phyloP scores from a whole-genome alignment of 2,329 filamentous ascomycete species.

The Pyrenochaeta sp. region DNA sequence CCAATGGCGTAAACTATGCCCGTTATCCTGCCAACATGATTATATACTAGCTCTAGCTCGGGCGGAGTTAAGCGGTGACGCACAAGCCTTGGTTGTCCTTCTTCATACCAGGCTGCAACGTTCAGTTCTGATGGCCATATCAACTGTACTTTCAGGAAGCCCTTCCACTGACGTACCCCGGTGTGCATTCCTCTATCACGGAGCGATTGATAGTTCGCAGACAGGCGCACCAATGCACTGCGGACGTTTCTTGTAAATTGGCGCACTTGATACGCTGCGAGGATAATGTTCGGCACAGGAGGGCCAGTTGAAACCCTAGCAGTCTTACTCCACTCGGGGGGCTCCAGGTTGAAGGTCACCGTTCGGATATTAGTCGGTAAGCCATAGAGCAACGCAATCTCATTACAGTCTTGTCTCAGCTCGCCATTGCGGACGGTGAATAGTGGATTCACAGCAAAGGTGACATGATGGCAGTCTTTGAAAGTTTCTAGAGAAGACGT shows the following conservation, averaged over 20 bases:
- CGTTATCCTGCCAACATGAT: too few relatives aligned
- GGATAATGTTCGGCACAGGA: background rate
- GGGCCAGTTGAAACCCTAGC: background rate
- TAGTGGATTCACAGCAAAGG: background rate
- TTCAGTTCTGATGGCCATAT: background rate
- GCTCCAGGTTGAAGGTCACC: background rate
- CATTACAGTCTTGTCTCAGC: background rate
- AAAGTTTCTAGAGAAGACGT: background rate
- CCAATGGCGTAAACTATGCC: too few relatives aligned
- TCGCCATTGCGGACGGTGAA: background rate
- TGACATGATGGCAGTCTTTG: background rate
- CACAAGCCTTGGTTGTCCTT: too few relatives aligned
- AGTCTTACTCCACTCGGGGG: background rate
- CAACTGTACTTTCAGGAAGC: background rate
- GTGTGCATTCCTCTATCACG: background rate
- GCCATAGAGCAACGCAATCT: background rate
- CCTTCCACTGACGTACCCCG: background rate
- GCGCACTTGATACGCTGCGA: background rate
- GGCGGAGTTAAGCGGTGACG: too few relatives aligned
- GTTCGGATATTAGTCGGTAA: background rate
- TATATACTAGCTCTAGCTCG: too few relatives aligned
- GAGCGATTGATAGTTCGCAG: background rate
- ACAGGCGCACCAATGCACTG: background rate
- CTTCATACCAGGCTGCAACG: background rate
- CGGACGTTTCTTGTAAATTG: background rate